These are phyloP conservation scores for Leccinum truebloodii DNA, from an alignment of 768 basidiomycete species.

Conservation along the genomic window DNA sequence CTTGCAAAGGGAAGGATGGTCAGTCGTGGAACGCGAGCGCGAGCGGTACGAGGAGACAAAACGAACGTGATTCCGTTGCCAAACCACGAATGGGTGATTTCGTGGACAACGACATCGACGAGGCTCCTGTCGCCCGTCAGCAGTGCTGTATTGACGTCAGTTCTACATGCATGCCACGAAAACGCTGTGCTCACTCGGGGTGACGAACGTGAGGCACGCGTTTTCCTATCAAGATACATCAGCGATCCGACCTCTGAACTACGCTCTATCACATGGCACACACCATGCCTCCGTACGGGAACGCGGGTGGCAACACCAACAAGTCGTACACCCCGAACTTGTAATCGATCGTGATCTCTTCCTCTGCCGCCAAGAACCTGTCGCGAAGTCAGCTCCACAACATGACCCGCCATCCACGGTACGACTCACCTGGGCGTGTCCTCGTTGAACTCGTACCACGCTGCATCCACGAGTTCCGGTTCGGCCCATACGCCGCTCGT, in stretches of 20 bases:
- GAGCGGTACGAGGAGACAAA: neutral
- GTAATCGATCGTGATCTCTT: conserved; percentile 73
- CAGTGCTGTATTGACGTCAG: conserved; percentile 47
- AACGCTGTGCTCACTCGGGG: conserved; percentile 61
- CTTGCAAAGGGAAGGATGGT: conserved; percentile 28
- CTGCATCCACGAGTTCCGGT: conserved; percentile 74
- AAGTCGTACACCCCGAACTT: conserved; percentile 87
- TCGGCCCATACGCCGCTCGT: conserved; percentile 89
- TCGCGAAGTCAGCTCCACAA: neutral
- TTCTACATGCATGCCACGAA: neutral
- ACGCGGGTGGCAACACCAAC: conserved; percentile 84
- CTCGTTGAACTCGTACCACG: conserved; percentile 87
- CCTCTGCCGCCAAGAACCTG: conserved; percentile 73
- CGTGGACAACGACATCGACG: conserved; percentile 91
- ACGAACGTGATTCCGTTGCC: conserved; percentile 82
- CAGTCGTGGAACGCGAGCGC: neutral
- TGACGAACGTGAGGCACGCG: conserved; percentile 82
- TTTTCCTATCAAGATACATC: conserved; percentile 61
- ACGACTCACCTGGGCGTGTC: conserved; percentile 67
- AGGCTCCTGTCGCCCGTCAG: conserved; percentile 83
- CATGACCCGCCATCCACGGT: neutral
- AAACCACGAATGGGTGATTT: conserved; percentile 85
- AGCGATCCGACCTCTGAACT: neutral
- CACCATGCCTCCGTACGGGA: conserved; percentile 91
- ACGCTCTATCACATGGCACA: neutral